phyloP scores from a whole-genome alignment of 179 eudicot species.

The Spergularia azorica region DNA sequence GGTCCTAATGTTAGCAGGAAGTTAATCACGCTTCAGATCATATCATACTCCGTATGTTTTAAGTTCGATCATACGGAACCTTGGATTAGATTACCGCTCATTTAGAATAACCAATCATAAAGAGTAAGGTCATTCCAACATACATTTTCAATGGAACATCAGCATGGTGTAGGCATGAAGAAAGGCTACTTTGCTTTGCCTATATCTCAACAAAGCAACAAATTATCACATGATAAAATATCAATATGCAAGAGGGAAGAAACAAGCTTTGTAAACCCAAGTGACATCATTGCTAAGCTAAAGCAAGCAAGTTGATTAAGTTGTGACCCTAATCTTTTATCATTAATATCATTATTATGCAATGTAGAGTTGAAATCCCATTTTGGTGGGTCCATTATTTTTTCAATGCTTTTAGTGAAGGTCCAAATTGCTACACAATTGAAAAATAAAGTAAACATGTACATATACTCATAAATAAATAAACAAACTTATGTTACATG shows the following conservation, averaged over 20 bases:
- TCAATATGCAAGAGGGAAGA: too few relatives aligned
- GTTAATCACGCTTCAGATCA: too few relatives aligned
- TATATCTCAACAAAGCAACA: background rate
- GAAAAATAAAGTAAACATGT: background rate
- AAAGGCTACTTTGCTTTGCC: slow-evolving; percentile 7
- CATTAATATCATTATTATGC: background rate
- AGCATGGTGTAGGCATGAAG: slow-evolving; percentile 30
- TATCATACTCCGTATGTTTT: too few relatives aligned
- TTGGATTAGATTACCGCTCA: too few relatives aligned
- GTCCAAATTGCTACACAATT: slow-evolving; percentile 20
- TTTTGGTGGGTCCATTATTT: slow-evolving; percentile 8
- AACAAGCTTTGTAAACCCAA: too few relatives aligned
- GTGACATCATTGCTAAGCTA: slow-evolving; percentile 29
- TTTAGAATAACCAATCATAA: too few relatives aligned
- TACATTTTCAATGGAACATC: slow-evolving; percentile 3
- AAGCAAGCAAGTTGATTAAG: slow-evolving; percentile 24
- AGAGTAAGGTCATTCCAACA: background rate
- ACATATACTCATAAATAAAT: background rate
- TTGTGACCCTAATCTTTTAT: background rate
- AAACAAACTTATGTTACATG: background rate
- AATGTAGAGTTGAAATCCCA: slow-evolving; percentile 15
- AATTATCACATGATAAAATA: background rate
- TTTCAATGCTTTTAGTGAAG: slow-evolving; percentile 7
- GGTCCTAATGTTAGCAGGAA: too few relatives aligned
- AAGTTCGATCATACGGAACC: too few relatives aligned